Base-by-base conservation (phyloP, 495 filamentous ascomycete species). In the Talaromyces ruber region DNA sequence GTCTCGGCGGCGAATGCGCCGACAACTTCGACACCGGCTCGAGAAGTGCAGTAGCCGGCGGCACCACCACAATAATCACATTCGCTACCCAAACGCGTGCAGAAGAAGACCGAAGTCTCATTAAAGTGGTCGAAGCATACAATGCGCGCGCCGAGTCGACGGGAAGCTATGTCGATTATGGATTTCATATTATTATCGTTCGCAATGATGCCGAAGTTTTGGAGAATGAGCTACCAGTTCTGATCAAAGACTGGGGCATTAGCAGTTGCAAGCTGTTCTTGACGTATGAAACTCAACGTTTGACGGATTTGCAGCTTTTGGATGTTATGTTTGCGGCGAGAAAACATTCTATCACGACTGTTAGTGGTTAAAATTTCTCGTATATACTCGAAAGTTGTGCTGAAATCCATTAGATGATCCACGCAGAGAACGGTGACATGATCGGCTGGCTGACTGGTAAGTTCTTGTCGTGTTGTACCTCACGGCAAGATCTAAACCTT, bases 211-310 rank as follows among this genome's bases (percentile, higher is more conserved):
- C 61, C 14, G 63, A 62, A 6, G 74, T 81, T 2, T 72, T 85
- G 0, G 67, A 67, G 1, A 29, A 58, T 7, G 79, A 83, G 52
- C 73, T 85, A 28, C 71, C 76, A 0, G 68, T 74, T 16, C 66
- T 83, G 1, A 30, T 34, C 30, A 62, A 70, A 4, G 68, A 74
- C 22, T 74, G 77, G n/a, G 82, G 84, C 22, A 81, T 87, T 59
- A 82, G 75, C 14, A 80, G 75, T 18, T 72, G 84, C 34, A 86
- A 87, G 67, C 75, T 86, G 26, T 87, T 85, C 66, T 86, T 87
- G 84, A 87, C 84, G 2, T 87, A 87, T 70, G 74, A 79, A 59
- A 72, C 79, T 2, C 71, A 84, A 25, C 75, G 81, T 62, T 71
- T 86, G n/a, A 65, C 77, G 12, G 84, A 87, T 60, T 63, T 72